phyloP scores from a whole-genome alignment of 2,329 filamentous ascomycete species.

The Cryphonectria carpinicola region DNA sequence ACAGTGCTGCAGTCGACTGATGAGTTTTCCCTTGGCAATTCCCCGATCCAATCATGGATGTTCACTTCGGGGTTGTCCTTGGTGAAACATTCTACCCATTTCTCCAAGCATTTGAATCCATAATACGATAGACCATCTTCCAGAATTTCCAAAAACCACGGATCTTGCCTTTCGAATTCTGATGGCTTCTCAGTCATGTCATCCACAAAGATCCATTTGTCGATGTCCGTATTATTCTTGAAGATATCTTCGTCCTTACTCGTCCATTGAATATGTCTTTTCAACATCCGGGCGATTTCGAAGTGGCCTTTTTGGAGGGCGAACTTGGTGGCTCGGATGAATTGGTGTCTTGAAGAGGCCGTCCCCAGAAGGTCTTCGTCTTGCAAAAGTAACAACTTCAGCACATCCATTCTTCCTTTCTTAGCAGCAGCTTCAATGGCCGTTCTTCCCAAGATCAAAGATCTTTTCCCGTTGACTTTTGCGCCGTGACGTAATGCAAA shows the following conservation, averaged over 20 bases:
- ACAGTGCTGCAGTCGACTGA: neutral
- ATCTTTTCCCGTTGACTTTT: conserved; percentile 3
- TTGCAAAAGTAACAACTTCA: conserved; percentile 1
- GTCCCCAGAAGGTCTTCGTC: neutral
- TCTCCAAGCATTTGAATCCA: neutral
- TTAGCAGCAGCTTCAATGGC: neutral
- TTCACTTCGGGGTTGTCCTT: neutral
- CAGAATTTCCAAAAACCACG: neutral
- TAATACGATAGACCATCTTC: fast-evolving
- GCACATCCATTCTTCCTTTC: neutral
- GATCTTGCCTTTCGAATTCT: neutral
- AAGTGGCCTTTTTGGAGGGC: fast-evolving
- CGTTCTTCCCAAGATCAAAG: neutral
- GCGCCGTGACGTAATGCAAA: neutral
- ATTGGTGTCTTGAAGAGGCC: neutral
- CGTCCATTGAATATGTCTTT: conserved; percentile 2
- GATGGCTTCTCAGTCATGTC: neutral
- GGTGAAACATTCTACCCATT: neutral
- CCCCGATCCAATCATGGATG: neutral
- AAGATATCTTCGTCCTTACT: neutral
- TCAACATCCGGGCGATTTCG: neutral
- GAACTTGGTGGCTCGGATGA: neutral
- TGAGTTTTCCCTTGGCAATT: neutral
- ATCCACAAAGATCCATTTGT: neutral
- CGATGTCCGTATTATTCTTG: neutral